Conservation (phyloP, 2,329 filamentous ascomycete species). For the Ceratocystis colombiana region DNA sequence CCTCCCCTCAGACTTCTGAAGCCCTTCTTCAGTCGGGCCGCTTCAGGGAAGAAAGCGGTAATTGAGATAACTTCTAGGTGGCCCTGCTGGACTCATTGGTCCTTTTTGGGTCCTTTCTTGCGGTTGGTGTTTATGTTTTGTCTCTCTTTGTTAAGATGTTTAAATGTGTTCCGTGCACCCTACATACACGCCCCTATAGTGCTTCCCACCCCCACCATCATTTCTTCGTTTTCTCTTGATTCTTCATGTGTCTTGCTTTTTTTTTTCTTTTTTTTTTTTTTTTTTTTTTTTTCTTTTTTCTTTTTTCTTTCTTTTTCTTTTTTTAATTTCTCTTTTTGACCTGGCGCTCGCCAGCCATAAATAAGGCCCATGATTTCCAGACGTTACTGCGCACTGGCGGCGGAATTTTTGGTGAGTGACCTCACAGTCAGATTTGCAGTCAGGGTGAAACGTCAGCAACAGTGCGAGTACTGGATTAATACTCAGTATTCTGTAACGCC, state of each 20-base stretch:
- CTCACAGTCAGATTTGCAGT: constrained; percentile 7
- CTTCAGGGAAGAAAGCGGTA: constrained; percentile 12
- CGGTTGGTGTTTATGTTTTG: not conserved
- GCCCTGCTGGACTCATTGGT: constrained; percentile 1
- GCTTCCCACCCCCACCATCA: not conserved
- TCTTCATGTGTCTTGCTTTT: not conserved
- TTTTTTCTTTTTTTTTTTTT: not conserved
- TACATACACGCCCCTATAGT: not conserved
- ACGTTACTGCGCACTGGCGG: not conserved
- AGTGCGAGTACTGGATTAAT: not conserved
- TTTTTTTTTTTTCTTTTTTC: not conserved
- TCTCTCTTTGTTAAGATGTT: not conserved
- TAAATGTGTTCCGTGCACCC: not conserved
- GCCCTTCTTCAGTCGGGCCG: constrained; percentile 5
- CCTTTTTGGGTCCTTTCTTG: constrained; percentile 8
- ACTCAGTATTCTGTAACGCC: not conserved
- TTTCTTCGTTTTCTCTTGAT: not conserved
- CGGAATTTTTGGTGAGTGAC: not conserved
- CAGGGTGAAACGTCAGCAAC: constrained; percentile 7
- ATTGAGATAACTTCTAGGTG: constrained; percentile 8
- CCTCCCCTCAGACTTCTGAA: not conserved
- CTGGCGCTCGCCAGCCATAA: not conserved
- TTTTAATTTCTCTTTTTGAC: not conserved
- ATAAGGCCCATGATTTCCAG: not conserved
- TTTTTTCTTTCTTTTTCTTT: not conserved